Evolutionary conservation across 2,329 filamentous ascomycete genomes (phyloP).

Genomic region (Ustulina deusta): DNA sequence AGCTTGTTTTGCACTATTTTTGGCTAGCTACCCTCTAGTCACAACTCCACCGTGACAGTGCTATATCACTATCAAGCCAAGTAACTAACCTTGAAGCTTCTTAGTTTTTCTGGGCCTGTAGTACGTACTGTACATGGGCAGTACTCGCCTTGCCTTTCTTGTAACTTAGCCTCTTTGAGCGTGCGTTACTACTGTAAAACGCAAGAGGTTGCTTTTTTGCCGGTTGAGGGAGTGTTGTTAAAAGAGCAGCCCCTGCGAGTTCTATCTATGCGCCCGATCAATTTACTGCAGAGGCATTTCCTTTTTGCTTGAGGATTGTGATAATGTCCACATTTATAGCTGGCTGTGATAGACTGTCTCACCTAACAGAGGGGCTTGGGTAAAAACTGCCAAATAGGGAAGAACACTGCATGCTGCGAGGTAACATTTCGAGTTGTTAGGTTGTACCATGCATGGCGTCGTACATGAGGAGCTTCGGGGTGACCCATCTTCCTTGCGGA

Average conservation of each 20-base stretch:
- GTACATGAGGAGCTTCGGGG: not conserved
- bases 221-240: not conserved
- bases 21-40: not conserved
- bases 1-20: no score
- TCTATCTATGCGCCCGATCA: not conserved
- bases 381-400: not conserved
- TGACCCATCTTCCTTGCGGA: not conserved
- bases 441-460: not conserved
- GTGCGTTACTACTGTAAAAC: no score
- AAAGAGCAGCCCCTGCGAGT: not conserved
- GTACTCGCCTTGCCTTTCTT: no score
- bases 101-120: no score
- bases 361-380: not conserved
- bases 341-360: not conserved
- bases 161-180: no score
- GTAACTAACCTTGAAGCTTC: no score
- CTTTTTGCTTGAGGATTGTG: not conserved
- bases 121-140: no score
- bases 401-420: not conserved
- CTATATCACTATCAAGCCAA: not conserved
- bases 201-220: not conserved
- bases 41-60: not conserved
- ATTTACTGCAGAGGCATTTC: not conserved
- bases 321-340: not conserved
- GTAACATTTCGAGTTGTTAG: not conserved